These are phyloP conservation scores for Cinnamomum chago DNA, from an alignment of 164 flowering plant species.

Conservation along the genomic window DNA sequence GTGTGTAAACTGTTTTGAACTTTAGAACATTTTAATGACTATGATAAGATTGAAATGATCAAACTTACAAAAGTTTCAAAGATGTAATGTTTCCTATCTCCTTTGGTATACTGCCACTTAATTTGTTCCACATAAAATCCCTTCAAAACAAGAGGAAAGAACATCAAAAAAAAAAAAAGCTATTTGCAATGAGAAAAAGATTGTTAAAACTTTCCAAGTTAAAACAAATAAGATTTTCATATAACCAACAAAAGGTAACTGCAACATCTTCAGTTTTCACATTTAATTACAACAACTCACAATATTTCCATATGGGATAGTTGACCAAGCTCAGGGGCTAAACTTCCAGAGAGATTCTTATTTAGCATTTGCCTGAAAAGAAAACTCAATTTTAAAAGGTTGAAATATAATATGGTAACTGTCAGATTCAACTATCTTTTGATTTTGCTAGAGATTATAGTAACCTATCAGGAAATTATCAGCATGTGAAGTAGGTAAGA, in stretches of 20 bases:
- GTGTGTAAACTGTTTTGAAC: no score
- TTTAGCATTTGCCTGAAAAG: conserved; percentile 25
- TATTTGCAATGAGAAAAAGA: not conserved
- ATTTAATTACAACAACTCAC: conserved; percentile 35
- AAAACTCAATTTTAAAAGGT: not conserved
- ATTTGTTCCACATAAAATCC: conserved; percentile 78
- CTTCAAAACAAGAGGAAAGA: conserved; percentile 27
- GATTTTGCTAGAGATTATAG: no score
- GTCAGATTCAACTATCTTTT: not conserved
- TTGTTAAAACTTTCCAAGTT: not conserved
- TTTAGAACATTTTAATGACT: no score
- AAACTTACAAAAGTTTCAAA: conserved; percentile 61
- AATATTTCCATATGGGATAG: conserved; percentile 39
- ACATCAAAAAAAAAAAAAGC: not conserved
- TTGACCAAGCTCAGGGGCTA: conserved; percentile 61
- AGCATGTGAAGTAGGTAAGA: no score
- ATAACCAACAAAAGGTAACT: not conserved
- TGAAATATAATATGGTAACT: not conserved
- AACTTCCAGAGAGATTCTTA: conserved; percentile 57
- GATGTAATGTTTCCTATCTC: conserved; percentile 59
- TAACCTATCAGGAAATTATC: no score
- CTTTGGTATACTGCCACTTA: conserved; percentile 64
- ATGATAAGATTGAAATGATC: not conserved
- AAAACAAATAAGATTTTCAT: not conserved
- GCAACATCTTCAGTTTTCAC: not conserved